phyloP scores from a whole-genome alignment of 2,329 filamentous ascomycete species.

The Apiospora kogelbergensis region DNA sequence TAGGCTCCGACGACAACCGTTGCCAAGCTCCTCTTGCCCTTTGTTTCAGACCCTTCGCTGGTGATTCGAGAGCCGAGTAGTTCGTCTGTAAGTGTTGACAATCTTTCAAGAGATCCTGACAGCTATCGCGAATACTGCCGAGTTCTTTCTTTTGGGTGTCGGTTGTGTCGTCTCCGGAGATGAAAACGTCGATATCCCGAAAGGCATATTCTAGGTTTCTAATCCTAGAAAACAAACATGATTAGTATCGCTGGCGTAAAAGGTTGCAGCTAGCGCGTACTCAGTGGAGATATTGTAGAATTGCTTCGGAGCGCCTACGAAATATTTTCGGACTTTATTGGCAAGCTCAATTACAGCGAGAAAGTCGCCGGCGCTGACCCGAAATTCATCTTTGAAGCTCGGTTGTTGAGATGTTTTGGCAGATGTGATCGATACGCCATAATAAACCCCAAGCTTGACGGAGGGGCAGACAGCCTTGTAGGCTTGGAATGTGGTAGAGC shows the following conservation, averaged over 20 bases:
- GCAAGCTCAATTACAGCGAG: constrained; percentile 28
- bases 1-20: constrained; percentile 21
- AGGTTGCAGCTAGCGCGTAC: constrained; percentile 13
- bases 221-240: background rate
- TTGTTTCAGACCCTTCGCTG: background rate
- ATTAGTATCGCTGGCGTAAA: background rate
- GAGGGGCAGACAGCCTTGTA: too few relatives aligned
- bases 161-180: constrained; percentile 15
- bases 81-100: background rate
- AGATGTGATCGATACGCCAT: too few relatives aligned
- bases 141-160: constrained; percentile 21
- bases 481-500: too few relatives aligned
- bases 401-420: too few relatives aligned
- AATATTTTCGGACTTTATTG: constrained; percentile 27
- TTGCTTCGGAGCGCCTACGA: constrained; percentile 25
- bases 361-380: constrained; percentile 34
- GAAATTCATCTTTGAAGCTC: constrained; percentile 29
- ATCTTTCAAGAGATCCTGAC: constrained; percentile 17
- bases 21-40: constrained; percentile 25
- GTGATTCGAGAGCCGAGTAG: constrained; percentile 9
- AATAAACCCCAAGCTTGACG: too few relatives aligned
- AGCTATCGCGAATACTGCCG: constrained; percentile 17
- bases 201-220: constrained; percentile 27
- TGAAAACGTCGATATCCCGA: constrained; percentile 23
- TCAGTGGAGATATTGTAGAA: constrained; percentile 25